Percentiles rank a stretch among this genome's conserved stretches.
phyloP scores from a whole-genome alignment of 306 rosid species.

The Quercus dentata region DNA sequence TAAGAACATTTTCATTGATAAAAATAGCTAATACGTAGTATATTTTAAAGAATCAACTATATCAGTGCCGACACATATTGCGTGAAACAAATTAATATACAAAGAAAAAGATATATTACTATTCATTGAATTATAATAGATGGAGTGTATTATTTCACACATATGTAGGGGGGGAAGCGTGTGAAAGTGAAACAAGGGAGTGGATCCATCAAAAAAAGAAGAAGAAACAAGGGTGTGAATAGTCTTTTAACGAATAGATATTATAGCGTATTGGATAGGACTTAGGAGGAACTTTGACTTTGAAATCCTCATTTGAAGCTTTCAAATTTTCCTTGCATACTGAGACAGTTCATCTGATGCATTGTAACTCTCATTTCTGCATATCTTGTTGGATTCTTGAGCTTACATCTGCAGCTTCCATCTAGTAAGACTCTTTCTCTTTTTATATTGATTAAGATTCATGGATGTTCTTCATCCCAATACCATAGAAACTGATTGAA shows the following conservation, averaged over 20 bases:
- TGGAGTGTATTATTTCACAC: too few species aligned
- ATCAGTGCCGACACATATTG: not conserved
- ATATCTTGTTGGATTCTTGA: not conserved
- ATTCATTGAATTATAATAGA: not conserved
- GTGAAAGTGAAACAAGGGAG: not conserved
- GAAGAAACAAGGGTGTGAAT: not conserved
- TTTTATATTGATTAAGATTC: not conserved
- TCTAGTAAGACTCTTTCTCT: not conserved
- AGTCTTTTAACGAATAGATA: not conserved
- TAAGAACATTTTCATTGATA: too few species aligned
- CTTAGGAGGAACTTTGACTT: not conserved
- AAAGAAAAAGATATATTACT: not conserved
- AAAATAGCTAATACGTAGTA: too few species aligned
- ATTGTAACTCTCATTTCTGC: not conserved
- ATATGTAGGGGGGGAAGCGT: not conserved
- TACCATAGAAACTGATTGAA: not conserved
- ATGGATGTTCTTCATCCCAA: not conserved
- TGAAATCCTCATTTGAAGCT: too few species aligned
- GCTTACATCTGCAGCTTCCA: not conserved
- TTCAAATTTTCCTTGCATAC: too few species aligned
- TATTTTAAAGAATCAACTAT: too few species aligned
- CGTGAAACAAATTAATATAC: not conserved
- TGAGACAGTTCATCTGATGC: not conserved
- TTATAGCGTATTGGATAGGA: not conserved
- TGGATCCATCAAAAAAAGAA: too few species aligned